Percentiles rank a stretch among this genome's conserved stretches.
Conservation (phyloP, 768 basidiomycete genomes). For the Brasilioporus rufonigricans region DNA sequence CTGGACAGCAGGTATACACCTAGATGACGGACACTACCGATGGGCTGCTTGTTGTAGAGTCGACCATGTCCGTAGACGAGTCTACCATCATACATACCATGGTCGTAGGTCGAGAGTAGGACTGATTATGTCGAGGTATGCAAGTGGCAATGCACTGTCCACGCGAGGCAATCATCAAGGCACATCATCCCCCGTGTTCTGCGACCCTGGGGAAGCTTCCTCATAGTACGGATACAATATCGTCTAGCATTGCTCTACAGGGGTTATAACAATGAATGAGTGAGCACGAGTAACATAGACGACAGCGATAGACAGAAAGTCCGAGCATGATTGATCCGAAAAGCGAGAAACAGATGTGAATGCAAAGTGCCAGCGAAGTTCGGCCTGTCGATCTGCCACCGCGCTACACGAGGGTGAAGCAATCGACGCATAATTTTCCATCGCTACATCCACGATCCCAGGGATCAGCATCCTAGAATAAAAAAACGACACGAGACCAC, state of each 20-base stretch:
- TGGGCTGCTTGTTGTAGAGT: too few species aligned
- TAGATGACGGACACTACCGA: too few species aligned
- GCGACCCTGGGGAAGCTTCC: too few species aligned
- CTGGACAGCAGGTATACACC: neutral
- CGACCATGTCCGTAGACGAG: neutral
- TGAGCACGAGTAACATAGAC: slow-evolving; percentile 6
- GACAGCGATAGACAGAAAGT: neutral
- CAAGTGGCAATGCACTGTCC: neutral
- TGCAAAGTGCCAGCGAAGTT: neutral
- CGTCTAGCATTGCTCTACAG: slow-evolving; percentile 7
- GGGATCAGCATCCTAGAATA: slow-evolving; percentile 8
- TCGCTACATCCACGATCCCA: slow-evolving; percentile 15
- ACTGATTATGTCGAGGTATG: neutral
- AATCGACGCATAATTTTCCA: slow-evolving; percentile 32
- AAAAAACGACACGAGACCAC: neutral
- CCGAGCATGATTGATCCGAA: neutral
- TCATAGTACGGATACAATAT: slow-evolving; percentile 15
- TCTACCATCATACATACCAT: neutral
- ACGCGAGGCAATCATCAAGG: too few species aligned
- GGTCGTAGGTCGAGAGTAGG: neutral
- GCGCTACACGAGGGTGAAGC: slow-evolving; percentile 24
- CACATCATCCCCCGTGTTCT: too few species aligned
- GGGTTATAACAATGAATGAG: slow-evolving; percentile 1
- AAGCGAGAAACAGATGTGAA: neutral
- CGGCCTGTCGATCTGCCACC: too few species aligned